Percentiles rank a stretch among this genome's conserved stretches.
Conservation (phyloP, 2,329 filamentous ascomycete species). For the Curvularia verruculosa region DNA sequence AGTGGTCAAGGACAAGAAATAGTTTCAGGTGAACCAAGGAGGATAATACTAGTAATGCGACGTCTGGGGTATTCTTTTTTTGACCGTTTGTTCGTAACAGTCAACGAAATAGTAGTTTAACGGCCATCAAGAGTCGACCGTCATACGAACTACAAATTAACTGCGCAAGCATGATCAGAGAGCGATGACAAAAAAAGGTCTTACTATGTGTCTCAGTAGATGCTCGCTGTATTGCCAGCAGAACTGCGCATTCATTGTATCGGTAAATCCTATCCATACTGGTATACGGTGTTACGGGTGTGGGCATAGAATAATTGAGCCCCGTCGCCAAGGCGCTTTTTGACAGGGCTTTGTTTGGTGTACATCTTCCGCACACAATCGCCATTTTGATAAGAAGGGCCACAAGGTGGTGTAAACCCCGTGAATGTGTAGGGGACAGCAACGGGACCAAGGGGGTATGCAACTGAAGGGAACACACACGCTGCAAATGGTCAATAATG, state of each 20-base stretch:
- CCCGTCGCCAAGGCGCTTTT: neutral
- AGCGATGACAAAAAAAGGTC: neutral
- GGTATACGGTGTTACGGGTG: neutral
- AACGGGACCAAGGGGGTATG: neutral
- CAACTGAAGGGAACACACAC: neutral
- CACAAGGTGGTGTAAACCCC: neutral
- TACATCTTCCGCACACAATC: neutral
- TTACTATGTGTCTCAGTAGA: neutral
- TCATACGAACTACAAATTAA: neutral
- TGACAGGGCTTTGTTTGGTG: neutral
- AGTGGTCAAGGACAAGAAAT: slow-evolving; percentile 1
- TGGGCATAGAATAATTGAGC: neutral
- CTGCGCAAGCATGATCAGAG: neutral
- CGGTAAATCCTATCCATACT: neutral
- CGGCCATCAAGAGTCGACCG: neutral
- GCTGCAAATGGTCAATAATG: too few species aligned
- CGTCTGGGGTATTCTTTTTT: neutral
- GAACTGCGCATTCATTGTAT: neutral
- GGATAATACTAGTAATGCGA: neutral
- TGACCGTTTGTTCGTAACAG: neutral
- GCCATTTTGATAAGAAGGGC: neutral
- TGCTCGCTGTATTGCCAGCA: neutral
- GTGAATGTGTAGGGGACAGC: neutral
- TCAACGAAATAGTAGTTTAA: neutral
- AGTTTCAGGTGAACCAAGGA: neutral